phyloP scores from a whole-genome alignment of 2,329 filamentous ascomycete genomes.

The Zasmidium angulare region DNA sequence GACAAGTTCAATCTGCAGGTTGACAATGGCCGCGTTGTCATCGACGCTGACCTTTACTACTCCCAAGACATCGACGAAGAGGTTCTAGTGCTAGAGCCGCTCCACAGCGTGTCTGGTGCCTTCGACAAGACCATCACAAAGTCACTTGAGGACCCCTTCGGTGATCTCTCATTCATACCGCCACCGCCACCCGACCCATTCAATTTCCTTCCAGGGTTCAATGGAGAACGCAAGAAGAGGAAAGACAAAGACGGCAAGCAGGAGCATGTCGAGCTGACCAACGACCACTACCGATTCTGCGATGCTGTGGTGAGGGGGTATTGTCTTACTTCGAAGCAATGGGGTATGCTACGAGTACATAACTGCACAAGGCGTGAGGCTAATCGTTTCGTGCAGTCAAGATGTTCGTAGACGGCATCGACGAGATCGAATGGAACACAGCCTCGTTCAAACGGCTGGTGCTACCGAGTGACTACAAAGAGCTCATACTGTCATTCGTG shows the following conservation, averaged over 20 bases:
- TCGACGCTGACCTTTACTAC: constrained; percentile 9
- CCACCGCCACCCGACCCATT: background rate
- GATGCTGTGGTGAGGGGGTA: constrained; percentile 33
- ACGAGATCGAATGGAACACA: constrained; percentile 33
- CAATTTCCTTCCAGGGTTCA: background rate
- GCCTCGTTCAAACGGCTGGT: constrained; percentile 33
- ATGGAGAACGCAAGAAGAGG: background rate
- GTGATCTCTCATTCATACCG: constrained; percentile 1
- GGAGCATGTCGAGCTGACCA: constrained; percentile 6
- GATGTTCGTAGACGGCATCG: constrained; percentile 24
- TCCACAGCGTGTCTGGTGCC: background rate
- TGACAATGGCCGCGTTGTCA: constrained; percentile 10
- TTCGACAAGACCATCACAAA: constrained; percentile 1
- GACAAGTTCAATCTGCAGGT: background rate
- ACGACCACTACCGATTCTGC: constrained; percentile 24
- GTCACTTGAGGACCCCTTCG: background rate
- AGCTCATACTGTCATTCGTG: constrained; percentile 17
- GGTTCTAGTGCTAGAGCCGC: constrained; percentile 1
- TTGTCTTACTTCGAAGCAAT: constrained; percentile 35
- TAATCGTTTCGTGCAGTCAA: background rate
- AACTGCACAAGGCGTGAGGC: background rate
- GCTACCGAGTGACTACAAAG: constrained; percentile 24
- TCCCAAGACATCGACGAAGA: constrained; percentile 4
- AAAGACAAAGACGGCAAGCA: background rate
- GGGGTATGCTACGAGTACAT: constrained; percentile 26